Evolutionary conservation across 1,139 yeast genomes (phyloP).

Genomic region (Sugiyamaella xylanicola): DNA sequence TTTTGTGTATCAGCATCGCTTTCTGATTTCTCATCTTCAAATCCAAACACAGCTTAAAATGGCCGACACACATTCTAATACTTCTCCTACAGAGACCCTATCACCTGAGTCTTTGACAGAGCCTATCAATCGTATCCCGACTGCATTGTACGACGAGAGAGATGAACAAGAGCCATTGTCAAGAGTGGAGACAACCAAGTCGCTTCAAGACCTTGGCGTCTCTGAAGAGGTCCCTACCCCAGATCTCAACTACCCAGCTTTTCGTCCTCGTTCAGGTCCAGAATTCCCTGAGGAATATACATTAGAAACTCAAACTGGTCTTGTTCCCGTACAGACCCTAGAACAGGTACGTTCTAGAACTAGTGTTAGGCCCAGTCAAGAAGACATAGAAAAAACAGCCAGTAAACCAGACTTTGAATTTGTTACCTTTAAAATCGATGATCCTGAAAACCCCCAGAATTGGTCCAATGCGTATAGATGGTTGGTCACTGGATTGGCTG

Average conservation of each 20-base stretch:
- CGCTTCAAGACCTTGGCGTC: conserved; percentile 65
- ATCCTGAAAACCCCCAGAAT: conserved; percentile 86
- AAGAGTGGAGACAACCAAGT: conserved; percentile 67
- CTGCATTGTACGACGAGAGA: conserved; percentile 10
- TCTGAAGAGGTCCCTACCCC: conserved; percentile 54
- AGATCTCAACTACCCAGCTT: conserved; percentile 59
- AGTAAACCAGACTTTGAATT: conserved; percentile 64
- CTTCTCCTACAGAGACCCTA: background rate
- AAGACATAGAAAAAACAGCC: conserved; percentile 24
- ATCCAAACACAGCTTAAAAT: conserved; percentile 2
- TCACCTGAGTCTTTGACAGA: background rate
- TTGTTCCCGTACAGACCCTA: conserved; percentile 76
- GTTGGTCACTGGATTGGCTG: conserved; percentile 65
- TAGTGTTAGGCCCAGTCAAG: conserved; percentile 8
- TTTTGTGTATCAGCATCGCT: background rate
- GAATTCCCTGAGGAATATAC: conserved; percentile 92
- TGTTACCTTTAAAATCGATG: conserved; percentile 74
- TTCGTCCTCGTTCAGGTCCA: conserved; percentile 47
- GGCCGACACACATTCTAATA: conserved; percentile 7
- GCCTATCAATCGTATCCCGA: conserved; percentile 11
- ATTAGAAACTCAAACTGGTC: conserved; percentile 81
- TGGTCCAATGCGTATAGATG: conserved; percentile 66
- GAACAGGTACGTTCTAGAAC: conserved; percentile 42
- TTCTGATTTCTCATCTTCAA: background rate
- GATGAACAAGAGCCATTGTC: conserved; percentile 3